phyloP scores from a whole-genome alignment of 768 basidiomycete species.

The Tricholoma matsutake region DNA sequence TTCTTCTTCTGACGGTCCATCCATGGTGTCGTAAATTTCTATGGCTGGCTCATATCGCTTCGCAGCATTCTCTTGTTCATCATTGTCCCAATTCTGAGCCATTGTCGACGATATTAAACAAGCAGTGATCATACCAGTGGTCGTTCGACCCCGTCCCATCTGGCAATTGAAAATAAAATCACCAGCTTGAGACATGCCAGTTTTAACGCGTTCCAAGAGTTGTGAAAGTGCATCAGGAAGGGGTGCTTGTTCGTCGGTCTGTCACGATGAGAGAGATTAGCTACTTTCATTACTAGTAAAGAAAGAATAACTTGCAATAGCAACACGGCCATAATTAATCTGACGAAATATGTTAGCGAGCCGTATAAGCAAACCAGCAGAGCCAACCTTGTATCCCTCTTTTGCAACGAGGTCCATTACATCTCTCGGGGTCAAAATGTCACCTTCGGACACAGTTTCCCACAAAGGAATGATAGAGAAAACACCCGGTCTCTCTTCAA shows the following conservation, averaged over 20 bases:
- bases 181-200: constrained; percentile 53
- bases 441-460: constrained; percentile 79
- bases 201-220: constrained; percentile 70
- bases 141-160: constrained; percentile 90
- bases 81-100: constrained; percentile 42
- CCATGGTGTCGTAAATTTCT: constrained; percentile 63
- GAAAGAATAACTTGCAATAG: constrained; percentile 63
- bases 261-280: constrained; percentile 4
- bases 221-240: constrained; percentile 82
- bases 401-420: constrained; percentile 70
- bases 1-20: constrained; percentile 84
- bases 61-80: constrained; percentile 36
- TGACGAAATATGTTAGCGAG: constrained; percentile 22
- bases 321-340: constrained; percentile 86
- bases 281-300: background rate
- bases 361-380: background rate
- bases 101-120: constrained; percentile 78
- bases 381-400: constrained; percentile 72
- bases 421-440: constrained; percentile 86
- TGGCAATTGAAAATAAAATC: constrained; percentile 97
- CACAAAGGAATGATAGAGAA: constrained; percentile 93
- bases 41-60: constrained; percentile 32
- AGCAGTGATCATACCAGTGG: constrained; percentile 93
- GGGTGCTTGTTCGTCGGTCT: constrained; percentile 98
- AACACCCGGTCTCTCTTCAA: constrained; percentile 87